Evolutionary conservation across 208 protist genomes (phyloP).

Genomic region (Trypanosoma avium): DNA sequence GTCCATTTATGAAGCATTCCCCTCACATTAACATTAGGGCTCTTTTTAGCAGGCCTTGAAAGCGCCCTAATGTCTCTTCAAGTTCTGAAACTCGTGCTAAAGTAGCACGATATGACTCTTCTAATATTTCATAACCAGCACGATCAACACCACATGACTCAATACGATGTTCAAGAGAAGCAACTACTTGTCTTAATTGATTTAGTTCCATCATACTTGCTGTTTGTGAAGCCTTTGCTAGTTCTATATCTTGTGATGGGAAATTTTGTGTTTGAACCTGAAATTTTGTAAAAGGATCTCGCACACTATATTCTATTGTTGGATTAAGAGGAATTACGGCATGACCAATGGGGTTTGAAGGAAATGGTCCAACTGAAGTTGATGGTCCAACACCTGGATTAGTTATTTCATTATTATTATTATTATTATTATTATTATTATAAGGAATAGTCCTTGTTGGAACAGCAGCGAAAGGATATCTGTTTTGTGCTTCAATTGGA

Average conservation of each 20-base stretch:
- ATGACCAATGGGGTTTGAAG: conserved; percentile 1
- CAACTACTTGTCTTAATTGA: conserved; percentile 9
- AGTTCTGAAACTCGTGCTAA: conserved; percentile 35
- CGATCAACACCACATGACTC: neutral
- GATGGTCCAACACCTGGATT: neutral
- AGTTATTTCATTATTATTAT: neutral
- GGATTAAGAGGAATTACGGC: conserved; percentile 15
- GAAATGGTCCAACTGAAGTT: conserved; percentile 1
- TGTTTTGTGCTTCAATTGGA: neutral
- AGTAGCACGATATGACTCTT: conserved; percentile 19
- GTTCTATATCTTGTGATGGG: neutral
- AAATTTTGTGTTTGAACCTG: neutral
- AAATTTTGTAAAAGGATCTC: neutral
- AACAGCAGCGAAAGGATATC: neutral
- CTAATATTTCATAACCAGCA: neutral
- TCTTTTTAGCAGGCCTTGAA: conserved; percentile 47
- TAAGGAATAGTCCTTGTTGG: neutral
- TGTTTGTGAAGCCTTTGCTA: neutral
- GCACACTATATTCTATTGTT: neutral
- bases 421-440: neutral
- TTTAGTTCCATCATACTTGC: neutral
- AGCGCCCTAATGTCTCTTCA: conserved; percentile 48
- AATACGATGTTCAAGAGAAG: conserved; percentile 11
- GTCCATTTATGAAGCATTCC: no score
- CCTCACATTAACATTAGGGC: conserved; percentile 51